Evolutionary conservation across 371 early-diverging fungal genomes (phyloP), one percentile per base, ranked within the genome.

Genomic region (Quaeritorhiza haematococci): DNA sequence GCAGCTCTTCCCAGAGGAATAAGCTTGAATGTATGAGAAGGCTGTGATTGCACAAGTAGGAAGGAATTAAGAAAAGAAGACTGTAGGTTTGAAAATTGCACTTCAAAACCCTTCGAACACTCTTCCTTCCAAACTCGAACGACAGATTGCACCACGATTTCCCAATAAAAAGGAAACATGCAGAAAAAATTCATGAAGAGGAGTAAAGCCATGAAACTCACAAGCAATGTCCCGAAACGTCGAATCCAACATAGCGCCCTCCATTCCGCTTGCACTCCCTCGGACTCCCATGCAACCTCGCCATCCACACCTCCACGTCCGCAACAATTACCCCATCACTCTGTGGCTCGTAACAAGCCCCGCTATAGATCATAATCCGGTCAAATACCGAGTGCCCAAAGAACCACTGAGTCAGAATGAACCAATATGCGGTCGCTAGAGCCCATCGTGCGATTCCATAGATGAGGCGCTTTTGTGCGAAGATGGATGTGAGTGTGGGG

Each of bases 161-260:
- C 13, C 13, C 13, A 38, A 13, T 13, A 13, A 38, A 38, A 38
- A 13, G 38, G 19, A 38, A 13, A 19, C 13, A 38, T 38, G 19
- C 19, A 13, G 38, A 38, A 38, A 13, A 13, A 38, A 13, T 38
- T 38, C 13, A 38, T 13, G 19, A 19, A 38, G 38, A 38, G 19
- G 19, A 13, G 13, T 19, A 13, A 38, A 13, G 38, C 38, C 38
- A 38, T 38, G 38, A 38, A 13, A 38, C 38, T 38, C 19, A 38
- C 49, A 95, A 83, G 66, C 91, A 91, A 67, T 95, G 96, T 3
- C 96, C 96, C 0, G 89, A 89, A 17, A 92, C 75, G 70, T 93
- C 92, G 55, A 73, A 66, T 0, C 73, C 73, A 8, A 56, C 29
- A 91, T 92, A 92, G 17, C 54, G 53, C 13, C 91, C 92, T 6